Base-by-base conservation (phyloP, 2,329 filamentous ascomycete genomes). In the Lasiodiplodia sp. region DNA sequence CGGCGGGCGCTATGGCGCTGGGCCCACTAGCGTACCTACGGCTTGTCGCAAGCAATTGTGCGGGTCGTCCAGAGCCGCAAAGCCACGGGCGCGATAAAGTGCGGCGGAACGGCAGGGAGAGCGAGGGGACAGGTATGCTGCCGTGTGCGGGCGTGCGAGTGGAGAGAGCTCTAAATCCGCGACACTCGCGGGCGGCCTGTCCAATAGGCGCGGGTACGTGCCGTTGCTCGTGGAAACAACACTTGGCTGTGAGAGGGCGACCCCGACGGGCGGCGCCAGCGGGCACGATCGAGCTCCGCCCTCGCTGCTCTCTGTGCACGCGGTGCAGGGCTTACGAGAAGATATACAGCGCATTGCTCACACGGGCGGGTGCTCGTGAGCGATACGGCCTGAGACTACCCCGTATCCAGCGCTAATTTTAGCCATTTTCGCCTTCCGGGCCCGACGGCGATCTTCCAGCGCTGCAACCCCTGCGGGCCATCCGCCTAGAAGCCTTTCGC, bases 381-480 rank as follows among this genome's bases (percentile, higher is more conserved):
- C 58, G 58, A 52, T 53, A 64, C 47, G 44, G 60, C 60, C 28
- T 64, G 60, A 64, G 60, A 52, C 60, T 64, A 52, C 60, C 60
- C 60, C 60, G 60, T 64, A 64, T 64, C 51, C 28, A 51, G 47
- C 60, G 44, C 60, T 64, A 64, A 64, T 52, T 64, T 52, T 64
- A 64, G 60, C 44, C 60, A 64, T 64, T 64, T 64, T 64, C 60
- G 60, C 60, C 60, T 64, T 52, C 60, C 60, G 60, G 60, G 60
- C 60, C 60, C 60, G 60, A 64, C 60, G 60, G 60, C 47, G 60
- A 64, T 64, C 58, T 31, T 37, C 60, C 60, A 64, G 40, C 58
- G 60, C 60, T 51, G 60, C 60, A 64, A 52, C 60, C 60, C 60
- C 60, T 64, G 60, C 60, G 60, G 60, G 28, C 60, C 60, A 52